phyloP scores from a whole-genome alignment of 2,329 filamentous ascomycete species.

The Magnaporthales sp. region DNA sequence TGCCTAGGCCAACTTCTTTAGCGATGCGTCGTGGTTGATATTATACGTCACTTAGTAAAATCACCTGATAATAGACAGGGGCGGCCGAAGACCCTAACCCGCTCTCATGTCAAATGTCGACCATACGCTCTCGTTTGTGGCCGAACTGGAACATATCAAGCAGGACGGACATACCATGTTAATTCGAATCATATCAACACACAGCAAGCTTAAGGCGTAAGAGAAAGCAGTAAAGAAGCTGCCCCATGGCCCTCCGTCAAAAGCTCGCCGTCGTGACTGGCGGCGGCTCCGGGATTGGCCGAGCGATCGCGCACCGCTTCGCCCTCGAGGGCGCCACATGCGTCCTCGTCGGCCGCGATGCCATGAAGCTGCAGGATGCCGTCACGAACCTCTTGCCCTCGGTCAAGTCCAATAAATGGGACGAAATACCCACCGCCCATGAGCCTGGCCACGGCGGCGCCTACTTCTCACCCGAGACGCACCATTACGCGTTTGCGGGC shows the following conservation, averaged over 20 bases:
- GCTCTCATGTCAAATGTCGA: neutral
- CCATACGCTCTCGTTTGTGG: no score
- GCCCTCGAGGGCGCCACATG: conserved; percentile 50
- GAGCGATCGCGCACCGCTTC: conserved; percentile 58
- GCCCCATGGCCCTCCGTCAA: neutral
- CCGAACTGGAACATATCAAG: no score
- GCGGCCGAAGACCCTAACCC: neutral
- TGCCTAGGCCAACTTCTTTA: neutral
- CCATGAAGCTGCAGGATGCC: conserved; percentile 31
- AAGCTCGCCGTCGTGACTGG: conserved; percentile 58
- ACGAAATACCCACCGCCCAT: neutral
- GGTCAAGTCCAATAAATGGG: conserved; percentile 7
- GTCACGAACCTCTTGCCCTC: conserved; percentile 22
- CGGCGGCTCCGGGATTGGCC: conserved; percentile 62
- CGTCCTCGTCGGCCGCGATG: conserved; percentile 52
- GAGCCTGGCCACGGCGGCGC: neutral
- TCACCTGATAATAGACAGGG: neutral
- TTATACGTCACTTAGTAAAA: neutral
- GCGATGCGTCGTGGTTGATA: neutral
- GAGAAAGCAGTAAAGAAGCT: no score
- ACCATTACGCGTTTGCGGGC: conserved; percentile 10
- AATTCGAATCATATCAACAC: no score
- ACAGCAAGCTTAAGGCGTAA: no score
- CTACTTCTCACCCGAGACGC: neutral
- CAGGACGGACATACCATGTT: no score